These are phyloP conservation scores for Spiromastix sp. DNA, from an alignment of 2,329 filamentous ascomycete genomes.

Conservation along the genomic window DNA sequence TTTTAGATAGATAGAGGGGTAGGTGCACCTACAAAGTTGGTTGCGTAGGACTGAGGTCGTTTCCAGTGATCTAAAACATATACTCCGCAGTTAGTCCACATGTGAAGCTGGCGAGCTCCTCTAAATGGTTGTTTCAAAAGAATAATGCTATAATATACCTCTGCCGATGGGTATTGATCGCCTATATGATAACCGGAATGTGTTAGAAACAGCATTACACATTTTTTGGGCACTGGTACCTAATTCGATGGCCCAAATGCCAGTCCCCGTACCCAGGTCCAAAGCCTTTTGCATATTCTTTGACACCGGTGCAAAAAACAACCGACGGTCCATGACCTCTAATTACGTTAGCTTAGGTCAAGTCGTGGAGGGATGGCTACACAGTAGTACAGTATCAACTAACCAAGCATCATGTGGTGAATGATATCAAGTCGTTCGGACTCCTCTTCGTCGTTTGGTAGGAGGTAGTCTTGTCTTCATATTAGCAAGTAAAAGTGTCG, in stretches of 20 bases:
- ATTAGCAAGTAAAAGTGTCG: constrained; percentile 11
- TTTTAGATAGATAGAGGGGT: neutral
- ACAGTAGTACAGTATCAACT: too few species aligned
- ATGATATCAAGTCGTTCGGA: constrained; percentile 10
- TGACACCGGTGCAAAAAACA: constrained; percentile 1
- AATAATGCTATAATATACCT: constrained; percentile 6
- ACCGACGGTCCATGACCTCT: constrained; percentile 1
- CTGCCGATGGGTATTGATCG: constrained; percentile 18
- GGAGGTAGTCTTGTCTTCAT: constrained; percentile 9
- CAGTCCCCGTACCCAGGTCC: constrained; percentile 26
- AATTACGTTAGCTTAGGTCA: too few species aligned
- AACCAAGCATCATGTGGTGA: constrained; percentile 4
- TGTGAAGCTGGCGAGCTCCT: too few species aligned
- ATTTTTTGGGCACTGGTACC: too few species aligned
- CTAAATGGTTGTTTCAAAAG: too few species aligned
- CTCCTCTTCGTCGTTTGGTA: constrained; percentile 11
- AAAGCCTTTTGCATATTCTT: neutral
- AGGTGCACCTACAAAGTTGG: neutral
- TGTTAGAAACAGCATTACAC: too few species aligned
- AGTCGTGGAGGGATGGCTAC: too few species aligned
- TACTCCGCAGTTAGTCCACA: neutral
- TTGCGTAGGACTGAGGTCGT: constrained; percentile 5
- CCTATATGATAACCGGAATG: too few species aligned
- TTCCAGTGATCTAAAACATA: constrained; percentile 1
- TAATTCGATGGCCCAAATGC: constrained; percentile 30